Evolutionary conservation across 2,329 filamentous ascomycete genomes (phyloP).

Genomic region (Fusarium staphyleae): DNA sequence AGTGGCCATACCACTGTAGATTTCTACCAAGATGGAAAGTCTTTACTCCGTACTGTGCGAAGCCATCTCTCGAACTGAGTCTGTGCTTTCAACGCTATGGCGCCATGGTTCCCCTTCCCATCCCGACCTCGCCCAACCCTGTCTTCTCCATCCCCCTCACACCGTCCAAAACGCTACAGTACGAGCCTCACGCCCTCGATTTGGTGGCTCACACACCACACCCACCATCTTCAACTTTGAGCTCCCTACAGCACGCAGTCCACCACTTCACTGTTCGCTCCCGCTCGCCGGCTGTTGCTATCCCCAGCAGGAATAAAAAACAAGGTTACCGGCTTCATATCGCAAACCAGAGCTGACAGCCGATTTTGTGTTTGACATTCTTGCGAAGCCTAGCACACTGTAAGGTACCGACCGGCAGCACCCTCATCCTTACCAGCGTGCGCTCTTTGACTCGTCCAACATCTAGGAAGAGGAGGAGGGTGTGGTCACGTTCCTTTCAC

Average conservation of each 20-base stretch:
- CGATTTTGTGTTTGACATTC: constrained; percentile 12
- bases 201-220: constrained; percentile 7
- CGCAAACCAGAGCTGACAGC: constrained; percentile 11
- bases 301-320: constrained; percentile 3
- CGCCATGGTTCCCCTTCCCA: constrained; percentile 12
- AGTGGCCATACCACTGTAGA: not conserved
- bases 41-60: constrained; percentile 15
- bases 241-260: not conserved
- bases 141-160: constrained; percentile 1
- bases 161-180: constrained; percentile 7
- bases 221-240: constrained; percentile 4
- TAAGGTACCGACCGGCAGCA: constrained; percentile 7
- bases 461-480: constrained; percentile 4
- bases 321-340: not conserved
- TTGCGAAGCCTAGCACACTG: constrained; percentile 3
- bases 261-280: constrained; percentile 1
- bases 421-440: not conserved
- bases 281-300: constrained; percentile 1
- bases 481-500: constrained; percentile 1
- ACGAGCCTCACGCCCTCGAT: constrained; percentile 4
- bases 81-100: constrained; percentile 14
- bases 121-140: constrained; percentile 5
- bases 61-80: constrained; percentile 1
- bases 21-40: constrained; percentile 9
- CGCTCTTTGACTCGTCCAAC: constrained; percentile 1